These are phyloP conservation scores for Turritis glabra DNA, from an alignment of 345 rosid genomes.

Conservation along the genomic window DNA sequence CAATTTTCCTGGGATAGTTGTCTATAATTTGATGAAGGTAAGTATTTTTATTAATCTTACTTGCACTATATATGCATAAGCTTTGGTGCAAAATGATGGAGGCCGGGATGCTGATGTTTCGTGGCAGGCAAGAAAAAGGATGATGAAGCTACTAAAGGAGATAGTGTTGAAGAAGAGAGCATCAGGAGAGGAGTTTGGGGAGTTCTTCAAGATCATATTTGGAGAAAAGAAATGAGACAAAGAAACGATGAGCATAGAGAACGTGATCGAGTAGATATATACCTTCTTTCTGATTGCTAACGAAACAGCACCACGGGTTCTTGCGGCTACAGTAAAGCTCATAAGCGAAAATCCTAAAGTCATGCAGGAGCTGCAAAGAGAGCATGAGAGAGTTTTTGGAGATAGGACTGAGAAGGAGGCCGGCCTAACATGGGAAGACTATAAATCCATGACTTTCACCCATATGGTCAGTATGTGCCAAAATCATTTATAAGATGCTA, in stretches of 20 bases:
- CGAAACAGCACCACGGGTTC: constrained; percentile 16
- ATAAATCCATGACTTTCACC: constrained; percentile 36
- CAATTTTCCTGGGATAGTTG: not conserved
- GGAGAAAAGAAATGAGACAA: too few relatives aligned
- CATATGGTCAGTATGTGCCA: constrained; percentile 19
- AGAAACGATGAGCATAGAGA: not conserved
- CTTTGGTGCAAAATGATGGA: not conserved
- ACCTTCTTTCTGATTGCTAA: constrained; percentile 16
- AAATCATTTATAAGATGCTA: not conserved
- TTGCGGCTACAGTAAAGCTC: constrained; percentile 16
- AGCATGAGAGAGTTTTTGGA: not conserved
- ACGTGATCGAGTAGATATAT: not conserved
- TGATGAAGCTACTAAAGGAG: constrained; percentile 14
- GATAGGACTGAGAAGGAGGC: not conserved
- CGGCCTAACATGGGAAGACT: constrained; percentile 26
- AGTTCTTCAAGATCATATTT: constrained; percentile 16
- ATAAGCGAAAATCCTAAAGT: constrained; percentile 14
- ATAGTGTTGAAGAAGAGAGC: constrained; percentile 1
- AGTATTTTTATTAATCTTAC: not conserved
- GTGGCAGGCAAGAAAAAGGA: constrained; percentile 13
- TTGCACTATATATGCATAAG: too few relatives aligned
- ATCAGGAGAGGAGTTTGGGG: not conserved
- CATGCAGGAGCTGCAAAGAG: constrained; percentile 10
- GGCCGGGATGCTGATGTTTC: not conserved
- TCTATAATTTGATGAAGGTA: constrained; percentile 12